A percentile compares a stretch with the other conserved stretches of the same genome.
Evolutionary conservation across 176 grass and related monocot species (phyloP).

Genomic region (Tillandsia fasciculata): DNA sequence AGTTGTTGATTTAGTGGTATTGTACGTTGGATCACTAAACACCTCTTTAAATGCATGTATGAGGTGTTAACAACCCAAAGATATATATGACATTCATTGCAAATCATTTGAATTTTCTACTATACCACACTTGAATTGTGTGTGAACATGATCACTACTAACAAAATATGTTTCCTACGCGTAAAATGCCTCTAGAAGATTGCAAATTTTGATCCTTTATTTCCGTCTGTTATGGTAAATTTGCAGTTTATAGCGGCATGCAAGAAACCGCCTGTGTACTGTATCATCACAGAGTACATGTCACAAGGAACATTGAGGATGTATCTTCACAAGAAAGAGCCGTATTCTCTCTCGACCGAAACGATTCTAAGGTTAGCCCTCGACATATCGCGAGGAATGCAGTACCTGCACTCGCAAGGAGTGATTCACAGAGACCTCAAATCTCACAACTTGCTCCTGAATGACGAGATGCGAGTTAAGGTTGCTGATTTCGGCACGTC

Average conservation of each 20-base stretch:
- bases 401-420: slow-evolving; percentile 92
- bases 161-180: too few relatives aligned
- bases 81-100: too few relatives aligned
- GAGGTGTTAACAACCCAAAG: too few relatives aligned
- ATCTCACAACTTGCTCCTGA: slow-evolving; percentile 91
- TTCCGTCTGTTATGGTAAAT: too few relatives aligned
- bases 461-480: slow-evolving; percentile 97
- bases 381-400: slow-evolving; percentile 89
- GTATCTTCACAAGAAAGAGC: slow-evolving; percentile 99
- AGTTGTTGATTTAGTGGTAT: neutral
- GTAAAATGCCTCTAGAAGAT: too few relatives aligned
- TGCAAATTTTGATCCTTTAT: too few relatives aligned
- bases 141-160: too few relatives aligned
- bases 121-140: too few relatives aligned
- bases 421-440: slow-evolving; percentile 96
- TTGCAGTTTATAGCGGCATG: slow-evolving; percentile 84
- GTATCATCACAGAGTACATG: slow-evolving; percentile 99
- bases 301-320: slow-evolving; percentile 95
- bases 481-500: slow-evolving; percentile 95
- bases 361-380: slow-evolving; percentile 76
- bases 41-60: too few relatives aligned
- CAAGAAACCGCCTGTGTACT: slow-evolving; percentile 97
- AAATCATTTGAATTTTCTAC: too few relatives aligned
- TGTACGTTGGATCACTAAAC: too few relatives aligned
- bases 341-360: slow-evolving; percentile 84